Evolutionary conservation across 2,329 filamentous ascomycete species (phyloP), one percentile per base, ranked within the genome.

Genomic region (Cladophialophora exuberans): DNA sequence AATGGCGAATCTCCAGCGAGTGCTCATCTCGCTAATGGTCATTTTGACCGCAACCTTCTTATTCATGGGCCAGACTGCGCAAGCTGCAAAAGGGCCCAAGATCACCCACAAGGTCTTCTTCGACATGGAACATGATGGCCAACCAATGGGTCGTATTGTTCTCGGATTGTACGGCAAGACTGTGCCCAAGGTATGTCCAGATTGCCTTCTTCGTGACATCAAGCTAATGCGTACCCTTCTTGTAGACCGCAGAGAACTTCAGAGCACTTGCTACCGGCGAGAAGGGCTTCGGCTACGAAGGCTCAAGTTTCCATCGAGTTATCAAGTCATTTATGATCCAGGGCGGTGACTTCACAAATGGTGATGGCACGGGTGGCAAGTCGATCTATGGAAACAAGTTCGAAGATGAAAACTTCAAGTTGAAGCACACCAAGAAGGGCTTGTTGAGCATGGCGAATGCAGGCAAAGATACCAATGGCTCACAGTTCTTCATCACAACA

Each of bases 91-190:
- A 79, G 93, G 94, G 42, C 93, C 90, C 61, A 95, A 94, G 85
- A 93, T 97, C 79, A 97, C 92, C 67, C 81, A 89, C 81, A 96
- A 79, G 81, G 83, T 87, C 66, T 87, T 80, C 72, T 86, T 87
- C 63, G 84, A 87, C 66, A 83, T 87, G 54, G 74, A 80, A 63
- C 81, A 86, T 70, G 84, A 81, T 57, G 83, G 83, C 62, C 78
- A 86, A 69, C 70, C 79, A 23, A 63, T 86, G 48, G 84, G 84
- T 42, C 74, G 83, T 51, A 76, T 87, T 65, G 81, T 84, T 38
- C 79, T 87, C 23, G 84, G 84, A 62, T 76, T 87, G 47, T 87
- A 87, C 66, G 84, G 84, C 71, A 85, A 85, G 76, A 86, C 84
- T 46, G 81, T 84, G 28, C 84, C 84, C 54, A 83, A 85, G 80